These are phyloP conservation scores for Gastrolobium villosum DNA, from an alignment of 306 rosid genomes.

Conservation along the genomic window DNA sequence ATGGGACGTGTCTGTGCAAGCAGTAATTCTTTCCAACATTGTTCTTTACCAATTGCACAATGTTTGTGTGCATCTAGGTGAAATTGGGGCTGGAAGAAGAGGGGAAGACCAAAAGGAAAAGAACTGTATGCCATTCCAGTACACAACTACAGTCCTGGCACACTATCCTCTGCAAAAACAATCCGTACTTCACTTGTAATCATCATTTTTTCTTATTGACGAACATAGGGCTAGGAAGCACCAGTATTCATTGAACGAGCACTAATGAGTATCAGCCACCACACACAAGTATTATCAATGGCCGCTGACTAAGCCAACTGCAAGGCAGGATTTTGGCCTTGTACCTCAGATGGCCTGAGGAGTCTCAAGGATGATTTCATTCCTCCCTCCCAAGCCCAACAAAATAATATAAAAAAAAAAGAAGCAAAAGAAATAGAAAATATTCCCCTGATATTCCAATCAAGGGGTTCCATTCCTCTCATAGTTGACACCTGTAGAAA, in stretches of 20 bases:
- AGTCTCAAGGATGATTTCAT: not conserved
- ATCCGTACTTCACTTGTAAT: not conserved
- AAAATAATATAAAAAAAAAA: not conserved
- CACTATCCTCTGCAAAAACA: not conserved
- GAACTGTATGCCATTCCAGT: not conserved
- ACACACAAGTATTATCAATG: not conserved
- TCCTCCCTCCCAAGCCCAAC: not conserved
- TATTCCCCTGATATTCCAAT: not conserved
- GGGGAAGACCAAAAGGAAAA: not conserved
- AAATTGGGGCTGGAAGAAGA: not conserved
- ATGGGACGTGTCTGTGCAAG: too few relatives aligned
- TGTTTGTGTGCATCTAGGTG: not conserved
- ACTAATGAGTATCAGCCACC: not conserved
- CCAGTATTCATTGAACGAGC: not conserved
- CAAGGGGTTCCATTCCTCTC: conserved; percentile 11
- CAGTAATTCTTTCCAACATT: not conserved
- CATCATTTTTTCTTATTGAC: not conserved
- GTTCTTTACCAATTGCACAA: not conserved
- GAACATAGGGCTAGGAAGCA: not conserved
- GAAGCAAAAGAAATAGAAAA: not conserved
- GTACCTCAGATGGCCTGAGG: not conserved
- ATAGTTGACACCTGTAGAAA: conserved; percentile 4
- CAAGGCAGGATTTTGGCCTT: not conserved
- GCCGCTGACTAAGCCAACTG: not conserved
- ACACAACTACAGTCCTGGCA: not conserved